Conservation (phyloP, 2,329 filamentous ascomycete genomes). For the Clonostachys rhizophaga region DNA sequence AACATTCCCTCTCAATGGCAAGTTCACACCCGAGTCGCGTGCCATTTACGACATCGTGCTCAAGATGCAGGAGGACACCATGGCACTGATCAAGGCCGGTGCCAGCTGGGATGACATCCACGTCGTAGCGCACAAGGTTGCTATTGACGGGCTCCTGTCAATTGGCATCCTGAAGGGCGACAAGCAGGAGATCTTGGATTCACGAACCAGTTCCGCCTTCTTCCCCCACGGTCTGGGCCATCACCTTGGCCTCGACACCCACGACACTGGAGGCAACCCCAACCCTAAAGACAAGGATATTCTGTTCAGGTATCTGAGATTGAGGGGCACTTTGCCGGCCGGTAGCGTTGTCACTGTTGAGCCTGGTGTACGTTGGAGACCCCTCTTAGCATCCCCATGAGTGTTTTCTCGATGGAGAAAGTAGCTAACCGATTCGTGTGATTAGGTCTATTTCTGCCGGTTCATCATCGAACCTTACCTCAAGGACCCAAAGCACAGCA, state of each 20-base stretch:
- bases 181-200: slow-evolving; percentile 69
- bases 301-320: slow-evolving; percentile 83
- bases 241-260: slow-evolving; percentile 88
- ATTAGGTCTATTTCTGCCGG: slow-evolving; percentile 79
- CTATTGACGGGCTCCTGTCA: slow-evolving; percentile 71
- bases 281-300: slow-evolving; percentile 75
- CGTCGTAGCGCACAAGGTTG: slow-evolving; percentile 71
- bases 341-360: slow-evolving; percentile 91
- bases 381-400: background rate
- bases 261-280: slow-evolving; percentile 77
- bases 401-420: background rate
- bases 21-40: slow-evolving; percentile 64
- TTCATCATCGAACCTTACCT: slow-evolving; percentile 85
- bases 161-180: slow-evolving; percentile 70
- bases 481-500: slow-evolving; percentile 63
- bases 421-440: background rate
- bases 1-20: slow-evolving; percentile 76
- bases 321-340: slow-evolving; percentile 69
- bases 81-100: slow-evolving; percentile 66
- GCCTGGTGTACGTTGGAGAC: slow-evolving; percentile 62
- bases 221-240: slow-evolving; percentile 90
- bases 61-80: slow-evolving; percentile 80
- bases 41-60: slow-evolving; percentile 80
- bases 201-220: slow-evolving; percentile 81
- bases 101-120: slow-evolving; percentile 81